A percentile compares a stretch with the other conserved stretches of the same genome.
These are phyloP conservation scores for Coniferiporia sulphurascens DNA, from an alignment of 1,284 basidiomycete genomes.

Conservation along the genomic window DNA sequence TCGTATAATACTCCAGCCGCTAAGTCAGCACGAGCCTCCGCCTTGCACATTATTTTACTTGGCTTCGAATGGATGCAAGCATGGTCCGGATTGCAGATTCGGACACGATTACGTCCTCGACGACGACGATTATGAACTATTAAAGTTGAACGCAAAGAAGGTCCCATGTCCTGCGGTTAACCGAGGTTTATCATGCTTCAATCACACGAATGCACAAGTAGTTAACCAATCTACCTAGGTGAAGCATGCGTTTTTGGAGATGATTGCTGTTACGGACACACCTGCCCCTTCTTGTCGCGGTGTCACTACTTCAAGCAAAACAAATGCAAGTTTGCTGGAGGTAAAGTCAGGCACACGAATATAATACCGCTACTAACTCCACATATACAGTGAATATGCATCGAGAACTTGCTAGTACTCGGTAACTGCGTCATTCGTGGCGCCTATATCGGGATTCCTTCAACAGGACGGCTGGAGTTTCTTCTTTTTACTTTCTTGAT, in stretches of 20 bases:
- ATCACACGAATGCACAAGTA: constrained; percentile 2
- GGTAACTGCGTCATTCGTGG: neutral
- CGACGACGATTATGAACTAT: constrained; percentile 44
- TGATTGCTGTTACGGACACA: constrained; percentile 56
- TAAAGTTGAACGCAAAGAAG: constrained; percentile 50
- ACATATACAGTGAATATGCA: constrained; percentile 14
- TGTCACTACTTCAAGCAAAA: constrained; percentile 51
- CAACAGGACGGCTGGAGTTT: neutral
- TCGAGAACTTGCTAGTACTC: constrained; percentile 4
- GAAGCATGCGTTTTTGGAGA: constrained; percentile 53
- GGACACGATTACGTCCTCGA: constrained; percentile 53
- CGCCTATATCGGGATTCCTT: neutral
- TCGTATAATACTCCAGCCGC: constrained; percentile 3
- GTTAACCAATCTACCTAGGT: constrained; percentile 30
- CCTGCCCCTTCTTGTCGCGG: constrained; percentile 42
- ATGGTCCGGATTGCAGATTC: constrained; percentile 50
- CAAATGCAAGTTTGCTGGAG: constrained; percentile 54
- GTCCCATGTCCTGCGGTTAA: constrained; percentile 54
- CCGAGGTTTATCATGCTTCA: constrained; percentile 34
- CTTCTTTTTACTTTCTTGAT: neutral
- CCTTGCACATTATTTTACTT: constrained; percentile 62
- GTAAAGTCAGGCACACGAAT: constrained; percentile 30
- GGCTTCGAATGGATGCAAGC: constrained; percentile 42
- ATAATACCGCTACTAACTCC: constrained; percentile 22
- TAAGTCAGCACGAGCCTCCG: constrained; percentile 46